These are phyloP conservation scores for Marchantia polymorpha DNA, from an alignment of 225 moss, liverwort and hornwort genomes.

Conservation along the genomic window DNA sequence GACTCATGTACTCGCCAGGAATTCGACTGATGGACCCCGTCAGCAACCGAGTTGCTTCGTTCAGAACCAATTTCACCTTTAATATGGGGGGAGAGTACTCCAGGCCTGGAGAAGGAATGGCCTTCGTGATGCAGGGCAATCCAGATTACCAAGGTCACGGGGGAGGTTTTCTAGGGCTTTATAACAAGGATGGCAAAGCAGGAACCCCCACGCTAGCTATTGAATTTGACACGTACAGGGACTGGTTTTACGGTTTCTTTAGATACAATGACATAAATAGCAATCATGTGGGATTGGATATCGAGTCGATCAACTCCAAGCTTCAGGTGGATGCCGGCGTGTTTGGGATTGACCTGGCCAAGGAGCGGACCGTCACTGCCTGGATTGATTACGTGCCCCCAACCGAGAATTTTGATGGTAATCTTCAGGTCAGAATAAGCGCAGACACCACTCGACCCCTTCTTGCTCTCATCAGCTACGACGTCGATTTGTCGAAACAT, in stretches of 20 bases:
- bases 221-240: conserved; percentile 22
- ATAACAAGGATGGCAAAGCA: conserved; percentile 12
- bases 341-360: conserved; percentile 17
- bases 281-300: conserved; percentile 25
- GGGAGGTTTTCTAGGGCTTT: conserved; percentile 23
- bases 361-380: conserved; percentile 14
- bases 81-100: conserved; percentile 13
- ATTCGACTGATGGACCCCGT: conserved; percentile 16
- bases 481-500: conserved; percentile 21
- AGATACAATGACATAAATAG: conserved; percentile 18
- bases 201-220: conserved; percentile 13
- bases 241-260: conserved; percentile 17
- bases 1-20: conserved; percentile 12
- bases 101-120: conserved; percentile 26
- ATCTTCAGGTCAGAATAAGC: conserved; percentile 22
- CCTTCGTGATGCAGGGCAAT: conserved; percentile 24
- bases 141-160: conserved; percentile 3
- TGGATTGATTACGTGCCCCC: conserved; percentile 19
- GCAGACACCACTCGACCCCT: not conserved
- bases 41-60: conserved; percentile 11
- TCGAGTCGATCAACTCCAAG: conserved; percentile 19
- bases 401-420: conserved; percentile 3
- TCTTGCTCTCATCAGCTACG: conserved; percentile 16
- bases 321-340: conserved; percentile 20
- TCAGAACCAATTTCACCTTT: conserved; percentile 34